phyloP scores from a whole-genome alignment of 768 basidiomycete species.

The Daedaleopsis nitida region DNA sequence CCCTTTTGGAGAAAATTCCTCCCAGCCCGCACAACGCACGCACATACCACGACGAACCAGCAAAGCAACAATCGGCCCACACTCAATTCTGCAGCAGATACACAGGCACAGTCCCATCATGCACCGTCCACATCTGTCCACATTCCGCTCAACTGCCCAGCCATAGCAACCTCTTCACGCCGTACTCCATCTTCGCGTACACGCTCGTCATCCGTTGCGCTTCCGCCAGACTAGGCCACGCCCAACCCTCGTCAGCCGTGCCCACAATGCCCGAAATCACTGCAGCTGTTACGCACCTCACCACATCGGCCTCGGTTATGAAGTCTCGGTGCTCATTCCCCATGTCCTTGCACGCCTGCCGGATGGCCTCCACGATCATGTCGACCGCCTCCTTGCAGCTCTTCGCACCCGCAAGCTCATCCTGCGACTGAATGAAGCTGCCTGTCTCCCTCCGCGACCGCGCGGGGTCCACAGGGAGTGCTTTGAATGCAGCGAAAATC shows the following conservation, averaged over 20 bases:
- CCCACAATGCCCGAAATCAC: slow-evolving; percentile 10
- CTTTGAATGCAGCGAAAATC: slow-evolving; percentile 77
- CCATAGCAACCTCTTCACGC: slow-evolving; percentile 89
- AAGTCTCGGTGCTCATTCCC: slow-evolving; percentile 52
- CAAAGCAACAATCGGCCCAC: background rate
- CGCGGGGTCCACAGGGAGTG: slow-evolving; percentile 70
- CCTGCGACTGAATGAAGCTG: slow-evolving; percentile 56
- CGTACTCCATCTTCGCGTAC: slow-evolving; percentile 93
- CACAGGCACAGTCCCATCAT: background rate
- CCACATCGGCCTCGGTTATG: slow-evolving; percentile 70
- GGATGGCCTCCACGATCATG: slow-evolving; percentile 71
- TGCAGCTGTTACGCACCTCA: slow-evolving; percentile 56
- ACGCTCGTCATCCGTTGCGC: slow-evolving; percentile 85
- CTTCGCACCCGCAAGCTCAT: slow-evolving; percentile 59
- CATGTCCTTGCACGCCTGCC: slow-evolving; percentile 64
- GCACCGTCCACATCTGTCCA: background rate
- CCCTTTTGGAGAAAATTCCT: background rate
- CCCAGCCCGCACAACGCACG: background rate
- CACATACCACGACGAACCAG: background rate
- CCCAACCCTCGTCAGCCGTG: slow-evolving; percentile 10
- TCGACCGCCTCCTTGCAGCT: slow-evolving; percentile 81
- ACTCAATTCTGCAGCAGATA: background rate
- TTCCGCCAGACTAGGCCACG: slow-evolving; percentile 63
- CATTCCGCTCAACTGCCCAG: slow-evolving; percentile 57
- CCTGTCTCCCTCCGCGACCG: slow-evolving; percentile 49